A percentile compares a stretch with the other conserved stretches of the same genome.
phyloP scores from a whole-genome alignment of 768 basidiomycete species.

The Russula vinacea region DNA sequence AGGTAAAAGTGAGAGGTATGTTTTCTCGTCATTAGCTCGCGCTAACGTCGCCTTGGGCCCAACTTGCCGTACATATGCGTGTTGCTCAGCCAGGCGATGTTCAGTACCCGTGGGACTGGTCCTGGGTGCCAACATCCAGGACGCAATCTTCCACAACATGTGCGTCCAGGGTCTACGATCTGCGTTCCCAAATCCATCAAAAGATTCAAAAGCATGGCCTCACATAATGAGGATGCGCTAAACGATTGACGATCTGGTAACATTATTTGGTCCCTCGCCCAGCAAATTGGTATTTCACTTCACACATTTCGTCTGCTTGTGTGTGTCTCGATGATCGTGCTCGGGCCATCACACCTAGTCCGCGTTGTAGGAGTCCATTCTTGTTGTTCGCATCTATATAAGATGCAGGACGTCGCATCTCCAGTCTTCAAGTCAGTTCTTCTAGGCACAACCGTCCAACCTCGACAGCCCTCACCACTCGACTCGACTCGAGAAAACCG shows the following conservation, averaged over 20 bases:
- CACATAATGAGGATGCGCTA: not conserved
- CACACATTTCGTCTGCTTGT: constrained; percentile 5
- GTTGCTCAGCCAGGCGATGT: constrained; percentile 15
- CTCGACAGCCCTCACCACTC: not conserved
- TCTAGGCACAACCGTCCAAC: not conserved
- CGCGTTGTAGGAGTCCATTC: constrained; percentile 20
- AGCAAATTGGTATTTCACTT: constrained; percentile 9
- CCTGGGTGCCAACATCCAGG: constrained; percentile 9
- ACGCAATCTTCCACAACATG: constrained; percentile 18
- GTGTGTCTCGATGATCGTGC: constrained; percentile 17
- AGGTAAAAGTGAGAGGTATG: constrained; percentile 15
- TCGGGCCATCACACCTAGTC: constrained; percentile 17
- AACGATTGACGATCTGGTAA: constrained; percentile 13
- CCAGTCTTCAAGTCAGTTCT: constrained; percentile 12
- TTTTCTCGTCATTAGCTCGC: constrained; percentile 25
- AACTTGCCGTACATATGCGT: constrained; percentile 23
- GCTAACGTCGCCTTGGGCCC: constrained; percentile 16
- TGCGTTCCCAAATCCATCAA: constrained; percentile 20
- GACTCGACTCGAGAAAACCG: not conserved
- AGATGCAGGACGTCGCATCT: constrained; percentile 21
- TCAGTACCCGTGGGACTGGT: constrained; percentile 9
- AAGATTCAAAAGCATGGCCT: not conserved
- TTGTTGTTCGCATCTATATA: constrained; percentile 20
- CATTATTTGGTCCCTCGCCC: constrained; percentile 5
- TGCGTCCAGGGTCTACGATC: constrained; percentile 22